Base-by-base conservation (phyloP, 352 stramenopile species). In the Pythium graminicola region DNA sequence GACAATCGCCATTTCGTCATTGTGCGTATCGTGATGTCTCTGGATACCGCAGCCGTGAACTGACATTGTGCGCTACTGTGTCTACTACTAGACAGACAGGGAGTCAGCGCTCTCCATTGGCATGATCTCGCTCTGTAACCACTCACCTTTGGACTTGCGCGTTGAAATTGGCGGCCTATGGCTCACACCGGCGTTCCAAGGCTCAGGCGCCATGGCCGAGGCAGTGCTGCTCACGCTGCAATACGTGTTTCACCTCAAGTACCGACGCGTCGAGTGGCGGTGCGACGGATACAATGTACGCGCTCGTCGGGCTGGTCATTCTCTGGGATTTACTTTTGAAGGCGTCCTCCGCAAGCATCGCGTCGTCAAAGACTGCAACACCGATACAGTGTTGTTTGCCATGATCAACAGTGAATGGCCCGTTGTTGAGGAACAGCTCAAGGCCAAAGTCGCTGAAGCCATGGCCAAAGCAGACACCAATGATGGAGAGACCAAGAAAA, bases 391-490 rank as follows among this genome's bases (percentile, higher is more conserved):
- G 10, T 54, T 93, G 2, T 94, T 95, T 54, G 67, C 82, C 42
- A 70, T 82, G 44, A 74, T 95, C 40, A 96, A 96, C 69, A 93
- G 78, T 53, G 84, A 96, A 40, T 95, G 86, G 86, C 62, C 60
- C 0, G 57, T 71, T 19, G 72, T 91, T 49, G 65, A 84, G 41
- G 73, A 85, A 11, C 81, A 91, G 28, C 60, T 93, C 16, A 32
- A 52, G 17, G 23, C n/a, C 23, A 65, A 69, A 17, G 27, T 64
- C 24, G 33, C 50, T 26, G 24, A 42, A 23, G 43, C 42, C 23
- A 23, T 57, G 19, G 35, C 33, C 20, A 50, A 55, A 8, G 28
- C 31, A n/a, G 22, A 46, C 6, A 26, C 54, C 0, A 43, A 35
- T 5, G 57, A 60, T 14, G 57, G 50, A 6, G 10, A 24, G n/a